Evolutionary conservation across 495 filamentous ascomycete genomes (phyloP).

Genomic region (Cercophora newfieldiana): DNA sequence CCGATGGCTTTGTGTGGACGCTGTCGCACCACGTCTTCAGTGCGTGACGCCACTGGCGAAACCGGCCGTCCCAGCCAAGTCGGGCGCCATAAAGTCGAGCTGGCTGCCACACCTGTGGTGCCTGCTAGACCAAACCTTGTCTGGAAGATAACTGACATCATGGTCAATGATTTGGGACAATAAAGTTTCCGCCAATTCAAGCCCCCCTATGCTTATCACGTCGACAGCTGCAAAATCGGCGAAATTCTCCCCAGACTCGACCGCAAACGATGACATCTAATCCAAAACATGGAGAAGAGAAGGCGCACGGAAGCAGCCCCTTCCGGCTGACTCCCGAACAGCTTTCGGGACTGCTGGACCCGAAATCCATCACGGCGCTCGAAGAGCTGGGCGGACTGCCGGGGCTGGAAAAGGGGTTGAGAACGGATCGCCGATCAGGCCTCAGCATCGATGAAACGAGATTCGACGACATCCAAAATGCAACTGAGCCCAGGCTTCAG

Average conservation of each 20-base stretch:
- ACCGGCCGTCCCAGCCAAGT: neutral
- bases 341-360: constrained; percentile 69
- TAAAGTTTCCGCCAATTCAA: neutral
- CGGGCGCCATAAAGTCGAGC: neutral
- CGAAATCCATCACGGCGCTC: constrained; percentile 69
- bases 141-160: neutral
- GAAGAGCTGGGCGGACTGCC: constrained; percentile 64
- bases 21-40: neutral
- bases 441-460: constrained; percentile 64
- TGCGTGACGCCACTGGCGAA: neutral
- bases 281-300: constrained; percentile 54
- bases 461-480: constrained; percentile 33
- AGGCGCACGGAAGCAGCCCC: constrained; percentile 56
- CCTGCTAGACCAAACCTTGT: neutral
- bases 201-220: neutral
- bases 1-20: neutral
- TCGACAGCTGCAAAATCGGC: neutral
- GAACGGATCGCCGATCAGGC: constrained; percentile 62
- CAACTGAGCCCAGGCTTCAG: neutral
- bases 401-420: constrained; percentile 66
- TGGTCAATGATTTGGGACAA: neutral
- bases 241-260: neutral
- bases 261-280: neutral
- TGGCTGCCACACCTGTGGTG: neutral
- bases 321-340: constrained; percentile 72